Evolutionary conservation across 148 eudicot genomes (phyloP).

Genomic region (Chenopodium album): DNA sequence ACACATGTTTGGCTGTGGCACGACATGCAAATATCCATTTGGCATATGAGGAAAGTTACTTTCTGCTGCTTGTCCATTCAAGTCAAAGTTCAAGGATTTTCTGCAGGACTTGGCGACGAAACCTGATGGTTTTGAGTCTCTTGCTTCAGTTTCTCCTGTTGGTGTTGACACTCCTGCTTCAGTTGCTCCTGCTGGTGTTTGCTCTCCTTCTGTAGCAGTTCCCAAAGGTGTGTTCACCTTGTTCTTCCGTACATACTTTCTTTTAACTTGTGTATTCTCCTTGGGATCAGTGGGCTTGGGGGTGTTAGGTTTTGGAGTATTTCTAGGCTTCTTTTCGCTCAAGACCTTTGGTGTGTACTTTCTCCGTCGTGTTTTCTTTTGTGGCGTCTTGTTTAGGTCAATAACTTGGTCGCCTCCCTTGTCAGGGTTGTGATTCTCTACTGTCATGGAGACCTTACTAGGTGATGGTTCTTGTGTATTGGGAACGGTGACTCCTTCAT

Average conservation of each 20-base stretch:
- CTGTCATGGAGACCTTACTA: conserved; percentile 32
- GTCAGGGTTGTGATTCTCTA: conserved; percentile 55
- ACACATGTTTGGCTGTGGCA: conserved; percentile 27
- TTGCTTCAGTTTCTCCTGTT: no score
- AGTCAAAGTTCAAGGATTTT: conserved; percentile 61
- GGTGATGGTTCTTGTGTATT: conserved; percentile 26
- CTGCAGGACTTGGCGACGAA: conserved; percentile 47
- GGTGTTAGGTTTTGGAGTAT: conserved; percentile 44
- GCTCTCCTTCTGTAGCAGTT: conserved; percentile 27
- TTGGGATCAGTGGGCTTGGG: conserved; percentile 35
- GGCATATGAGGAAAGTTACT: conserved; percentile 30
- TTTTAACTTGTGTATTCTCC: conserved; percentile 40
- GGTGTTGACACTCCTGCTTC: no score
- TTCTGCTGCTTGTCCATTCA: conserved; percentile 38
- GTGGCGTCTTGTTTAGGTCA: conserved; percentile 64
- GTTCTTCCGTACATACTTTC: conserved; percentile 60
- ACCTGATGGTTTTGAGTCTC: conserved; percentile 16
- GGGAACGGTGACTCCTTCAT: conserved; percentile 16
- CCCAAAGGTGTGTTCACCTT: conserved; percentile 34
- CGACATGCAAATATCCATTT: conserved; percentile 23
- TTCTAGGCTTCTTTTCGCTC: conserved; percentile 62
- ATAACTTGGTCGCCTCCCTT: conserved; percentile 39
- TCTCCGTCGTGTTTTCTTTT: conserved; percentile 63
- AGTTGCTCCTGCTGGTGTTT: no score
- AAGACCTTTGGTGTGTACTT: conserved; percentile 89